Evolutionary conservation across 2,329 filamentous ascomycete species (phyloP).

Genomic region (Cladophialophora yegresii): DNA sequence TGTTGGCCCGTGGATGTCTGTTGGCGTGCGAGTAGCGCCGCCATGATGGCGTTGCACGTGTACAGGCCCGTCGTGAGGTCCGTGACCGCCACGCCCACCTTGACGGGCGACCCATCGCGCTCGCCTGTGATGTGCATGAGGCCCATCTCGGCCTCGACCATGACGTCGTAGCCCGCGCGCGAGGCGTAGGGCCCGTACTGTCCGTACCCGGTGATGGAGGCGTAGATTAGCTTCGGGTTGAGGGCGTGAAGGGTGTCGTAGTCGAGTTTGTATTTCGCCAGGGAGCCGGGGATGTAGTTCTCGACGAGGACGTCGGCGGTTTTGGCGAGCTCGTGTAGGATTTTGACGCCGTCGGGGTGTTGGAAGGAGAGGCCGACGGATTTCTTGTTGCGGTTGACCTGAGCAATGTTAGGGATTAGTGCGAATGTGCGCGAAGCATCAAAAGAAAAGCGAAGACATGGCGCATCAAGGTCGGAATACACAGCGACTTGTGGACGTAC

Average conservation of each 20-base stretch:
- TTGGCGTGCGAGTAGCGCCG: conserved; percentile 75
- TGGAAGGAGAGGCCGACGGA: conserved; percentile 90
- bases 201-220: conserved; percentile 94
- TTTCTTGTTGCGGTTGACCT: conserved; percentile 98
- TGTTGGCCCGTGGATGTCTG: conserved; percentile 73
- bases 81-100: conserved; percentile 95
- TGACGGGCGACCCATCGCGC: conserved; percentile 86
- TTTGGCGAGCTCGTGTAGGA: conserved; percentile 80
- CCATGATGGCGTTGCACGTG: conserved; percentile 93
- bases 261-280: conserved; percentile 90
- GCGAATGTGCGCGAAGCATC: background rate
- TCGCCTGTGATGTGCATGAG: conserved; percentile 97
- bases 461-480: background rate
- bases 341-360: conserved; percentile 76
- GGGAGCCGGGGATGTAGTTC: conserved; percentile 79
- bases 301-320: conserved; percentile 93
- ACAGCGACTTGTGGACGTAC: conserved; percentile 39
- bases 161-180: conserved; percentile 94
- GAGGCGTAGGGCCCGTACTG: conserved; percentile 88
- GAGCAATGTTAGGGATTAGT: background rate
- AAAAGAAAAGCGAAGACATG: background rate
- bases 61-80: conserved; percentile 95
- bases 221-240: conserved; percentile 87
- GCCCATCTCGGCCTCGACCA: conserved; percentile 98
- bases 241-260: conserved; percentile 77